Percentiles rank a stretch among this genome's conserved stretches.
These are phyloP conservation scores for Fusarium sp. DNA, from an alignment of 2,329 filamentous ascomycete genomes.

Conservation along the genomic window DNA sequence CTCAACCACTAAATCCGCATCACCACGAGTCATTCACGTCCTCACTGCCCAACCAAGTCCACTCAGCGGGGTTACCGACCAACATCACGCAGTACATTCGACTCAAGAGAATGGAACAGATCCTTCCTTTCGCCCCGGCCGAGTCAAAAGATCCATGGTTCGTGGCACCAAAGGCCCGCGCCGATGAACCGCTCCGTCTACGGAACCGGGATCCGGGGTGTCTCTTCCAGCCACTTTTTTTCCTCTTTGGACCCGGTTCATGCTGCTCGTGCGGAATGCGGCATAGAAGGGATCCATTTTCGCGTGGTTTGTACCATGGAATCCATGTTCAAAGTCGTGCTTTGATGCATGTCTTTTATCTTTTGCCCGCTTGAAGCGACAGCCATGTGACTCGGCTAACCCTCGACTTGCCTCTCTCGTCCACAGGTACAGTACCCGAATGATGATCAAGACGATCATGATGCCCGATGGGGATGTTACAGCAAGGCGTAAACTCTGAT, in stretches of 20 bases:
- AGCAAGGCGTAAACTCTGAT: background rate
- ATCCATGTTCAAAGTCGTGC: constrained; percentile 8
- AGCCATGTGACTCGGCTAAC: constrained; percentile 29
- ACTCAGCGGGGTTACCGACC: constrained; percentile 9
- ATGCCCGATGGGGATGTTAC: constrained; percentile 11
- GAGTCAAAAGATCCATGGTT: constrained; percentile 31
- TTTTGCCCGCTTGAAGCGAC: constrained; percentile 21
- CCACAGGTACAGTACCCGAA: background rate
- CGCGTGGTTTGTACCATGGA: constrained; percentile 26
- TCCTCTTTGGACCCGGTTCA: constrained; percentile 14
- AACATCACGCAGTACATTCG: constrained; percentile 1
- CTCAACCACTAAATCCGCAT: constrained; percentile 11
- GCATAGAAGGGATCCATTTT: constrained; percentile 25
- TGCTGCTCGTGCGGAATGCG: constrained; percentile 4
- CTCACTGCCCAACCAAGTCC: constrained; percentile 11
- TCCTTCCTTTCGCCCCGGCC: constrained; percentile 10
- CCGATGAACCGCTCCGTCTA: constrained; percentile 32
- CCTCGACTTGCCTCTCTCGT: background rate
- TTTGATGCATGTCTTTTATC: constrained; percentile 12
- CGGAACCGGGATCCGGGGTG: constrained; percentile 7
- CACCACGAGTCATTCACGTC: constrained; percentile 27
- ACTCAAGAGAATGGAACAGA: background rate
- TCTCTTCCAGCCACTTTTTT: constrained; percentile 26
- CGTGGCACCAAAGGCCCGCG: constrained; percentile 32
- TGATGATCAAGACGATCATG: constrained; percentile 14